Conservation (phyloP, 257 asterid genomes). For the Solanum bulbocastanum region DNA sequence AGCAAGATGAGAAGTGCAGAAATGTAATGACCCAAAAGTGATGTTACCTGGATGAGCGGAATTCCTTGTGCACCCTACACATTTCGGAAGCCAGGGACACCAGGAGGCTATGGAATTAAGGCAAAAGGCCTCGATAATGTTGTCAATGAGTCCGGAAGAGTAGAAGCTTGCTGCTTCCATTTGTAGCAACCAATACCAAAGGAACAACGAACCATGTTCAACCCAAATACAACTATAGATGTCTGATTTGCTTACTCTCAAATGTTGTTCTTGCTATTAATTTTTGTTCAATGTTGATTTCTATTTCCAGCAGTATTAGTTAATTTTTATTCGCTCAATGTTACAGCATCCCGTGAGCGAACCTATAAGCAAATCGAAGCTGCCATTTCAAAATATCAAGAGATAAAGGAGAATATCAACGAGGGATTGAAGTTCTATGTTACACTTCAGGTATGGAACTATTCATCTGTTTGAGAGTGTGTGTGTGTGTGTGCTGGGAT, state of each 20-base stretch:
- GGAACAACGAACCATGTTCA: not conserved
- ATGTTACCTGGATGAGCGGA: not conserved
- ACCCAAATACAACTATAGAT: not conserved
- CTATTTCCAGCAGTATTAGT: not conserved
- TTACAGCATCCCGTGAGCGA: slow-evolving; percentile 87
- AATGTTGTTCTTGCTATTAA: not conserved
- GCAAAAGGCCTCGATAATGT: not conserved
- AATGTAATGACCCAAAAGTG: not conserved
- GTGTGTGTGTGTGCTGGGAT: not conserved
- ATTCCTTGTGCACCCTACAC: not conserved
- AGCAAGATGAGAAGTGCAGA: not conserved
- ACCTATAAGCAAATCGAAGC: slow-evolving; percentile 91
- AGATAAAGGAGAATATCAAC: slow-evolving; percentile 83
- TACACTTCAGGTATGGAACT: slow-evolving; percentile 72
- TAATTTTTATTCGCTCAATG: not conserved
- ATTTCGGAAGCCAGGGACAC: not conserved
- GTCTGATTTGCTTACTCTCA: not conserved
- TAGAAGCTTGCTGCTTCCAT: not conserved
- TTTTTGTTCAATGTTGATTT: not conserved
- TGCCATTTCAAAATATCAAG: slow-evolving; percentile 76
- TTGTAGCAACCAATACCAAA: not conserved
- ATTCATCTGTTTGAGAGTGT: not conserved
- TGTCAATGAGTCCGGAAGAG: not conserved
- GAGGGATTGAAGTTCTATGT: slow-evolving; percentile 96
- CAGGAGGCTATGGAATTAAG: not conserved